A percentile compares a stretch with the other conserved stretches of the same genome.
These are phyloP conservation scores for Calonectria honghensis DNA, from an alignment of 2,329 filamentous ascomycete genomes.

Conservation along the genomic window DNA sequence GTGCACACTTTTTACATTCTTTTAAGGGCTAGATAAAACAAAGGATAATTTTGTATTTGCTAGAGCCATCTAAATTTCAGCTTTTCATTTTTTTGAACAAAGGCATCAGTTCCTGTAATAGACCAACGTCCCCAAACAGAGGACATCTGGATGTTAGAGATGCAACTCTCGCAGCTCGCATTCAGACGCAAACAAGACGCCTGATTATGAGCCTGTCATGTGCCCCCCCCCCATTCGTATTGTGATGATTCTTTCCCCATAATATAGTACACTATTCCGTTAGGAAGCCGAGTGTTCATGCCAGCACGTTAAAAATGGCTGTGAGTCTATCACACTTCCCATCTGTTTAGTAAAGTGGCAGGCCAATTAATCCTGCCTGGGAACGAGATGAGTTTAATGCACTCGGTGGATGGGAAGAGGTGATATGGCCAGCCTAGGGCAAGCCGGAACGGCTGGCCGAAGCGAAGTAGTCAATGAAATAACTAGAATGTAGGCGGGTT, in stretches of 20 bases:
- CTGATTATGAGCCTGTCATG: constrained; percentile 51
- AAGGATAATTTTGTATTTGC: constrained; percentile 32
- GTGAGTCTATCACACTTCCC: constrained; percentile 11
- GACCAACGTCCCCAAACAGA: constrained; percentile 25
- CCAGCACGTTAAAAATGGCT: not conserved
- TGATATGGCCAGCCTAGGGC: constrained; percentile 22
- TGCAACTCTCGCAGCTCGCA: constrained; percentile 33
- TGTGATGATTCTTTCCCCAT: constrained; percentile 45
- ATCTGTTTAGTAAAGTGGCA: not conserved
- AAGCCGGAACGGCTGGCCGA: constrained; percentile 33
- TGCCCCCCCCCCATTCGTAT: constrained; percentile 40
- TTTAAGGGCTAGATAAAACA: constrained; percentile 8
- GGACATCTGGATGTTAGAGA: constrained; percentile 28
- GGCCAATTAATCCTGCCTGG: constrained; percentile 24
- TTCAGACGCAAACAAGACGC: constrained; percentile 52
- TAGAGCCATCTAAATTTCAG: constrained; percentile 27
- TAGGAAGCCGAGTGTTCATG: constrained; percentile 15
- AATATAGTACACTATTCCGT: constrained; percentile 47
- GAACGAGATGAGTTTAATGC: constrained; percentile 11
- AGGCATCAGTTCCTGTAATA: constrained; percentile 16
- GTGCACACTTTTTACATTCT: not conserved
- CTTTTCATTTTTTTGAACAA: constrained; percentile 31
- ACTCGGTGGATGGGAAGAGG: constrained; percentile 10
- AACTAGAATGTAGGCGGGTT: constrained; percentile 41
- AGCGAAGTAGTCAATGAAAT: constrained; percentile 31